These are phyloP conservation scores for Pyrenochaeta sp. DNA, from an alignment of 2,329 filamentous ascomycete genomes.

Conservation along the genomic window DNA sequence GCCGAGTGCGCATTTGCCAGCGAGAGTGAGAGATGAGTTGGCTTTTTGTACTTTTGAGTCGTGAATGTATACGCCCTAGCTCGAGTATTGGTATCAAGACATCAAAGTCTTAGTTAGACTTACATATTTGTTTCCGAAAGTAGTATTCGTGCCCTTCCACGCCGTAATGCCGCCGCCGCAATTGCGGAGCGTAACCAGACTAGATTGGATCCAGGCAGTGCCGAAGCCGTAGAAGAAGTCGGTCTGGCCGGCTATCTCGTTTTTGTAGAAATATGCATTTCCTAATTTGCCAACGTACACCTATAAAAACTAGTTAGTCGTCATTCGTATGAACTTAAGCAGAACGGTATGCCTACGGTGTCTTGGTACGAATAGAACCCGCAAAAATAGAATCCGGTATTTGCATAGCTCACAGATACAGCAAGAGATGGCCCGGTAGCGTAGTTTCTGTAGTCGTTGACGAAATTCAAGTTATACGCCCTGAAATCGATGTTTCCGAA, in stretches of 20 bases:
- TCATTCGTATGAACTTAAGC: background rate
- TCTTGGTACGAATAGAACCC: constrained; percentile 75
- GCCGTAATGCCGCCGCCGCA: constrained; percentile 74
- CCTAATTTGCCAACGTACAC: constrained; percentile 70
- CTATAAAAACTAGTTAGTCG: constrained; percentile 3
- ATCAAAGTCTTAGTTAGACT: background rate
- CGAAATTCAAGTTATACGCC: constrained; percentile 72
- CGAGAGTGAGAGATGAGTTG: constrained; percentile 55
- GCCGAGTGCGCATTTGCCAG: constrained; percentile 64
- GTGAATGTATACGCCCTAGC: constrained; percentile 67
- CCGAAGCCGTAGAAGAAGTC: constrained; percentile 76
- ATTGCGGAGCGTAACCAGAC: constrained; percentile 62
- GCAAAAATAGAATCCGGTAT: constrained; percentile 72
- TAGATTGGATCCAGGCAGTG: constrained; percentile 67
- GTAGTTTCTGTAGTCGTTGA: constrained; percentile 65
- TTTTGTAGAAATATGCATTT: constrained; percentile 70
- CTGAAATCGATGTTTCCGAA: constrained; percentile 71
- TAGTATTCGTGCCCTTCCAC: constrained; percentile 74
- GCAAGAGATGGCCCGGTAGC: constrained; percentile 67
- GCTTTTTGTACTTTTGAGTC: constrained; percentile 63
- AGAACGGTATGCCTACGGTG: constrained; percentile 56
- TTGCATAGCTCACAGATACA: constrained; percentile 68
- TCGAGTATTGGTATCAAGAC: constrained; percentile 1
- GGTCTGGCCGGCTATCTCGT: constrained; percentile 69
- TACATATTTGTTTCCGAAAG: constrained; percentile 69